Conservation (phyloP, 139 green algal genomes). For the Tetratostichococcus sp. region DNA sequence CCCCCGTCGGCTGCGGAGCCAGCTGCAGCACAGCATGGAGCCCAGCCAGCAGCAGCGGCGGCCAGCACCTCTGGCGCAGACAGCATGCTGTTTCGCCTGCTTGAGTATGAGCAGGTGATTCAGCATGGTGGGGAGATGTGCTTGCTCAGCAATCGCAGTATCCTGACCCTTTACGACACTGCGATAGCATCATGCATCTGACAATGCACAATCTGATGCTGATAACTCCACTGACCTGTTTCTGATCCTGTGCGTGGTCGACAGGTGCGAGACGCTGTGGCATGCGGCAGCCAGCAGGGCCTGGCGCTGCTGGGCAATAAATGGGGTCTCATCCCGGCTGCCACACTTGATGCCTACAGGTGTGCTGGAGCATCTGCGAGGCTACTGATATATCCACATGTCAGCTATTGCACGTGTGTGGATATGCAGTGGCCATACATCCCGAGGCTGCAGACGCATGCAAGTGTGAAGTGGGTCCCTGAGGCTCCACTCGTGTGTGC, state of each 20-base stretch:
- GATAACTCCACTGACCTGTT: too few relatives aligned
- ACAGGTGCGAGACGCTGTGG: not conserved
- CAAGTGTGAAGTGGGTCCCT: too few relatives aligned
- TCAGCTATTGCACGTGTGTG: too few relatives aligned
- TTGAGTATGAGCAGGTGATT: conserved; percentile 31
- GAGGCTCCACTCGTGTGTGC: too few relatives aligned
- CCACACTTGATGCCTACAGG: conserved; percentile 27
- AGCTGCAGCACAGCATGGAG: not conserved
- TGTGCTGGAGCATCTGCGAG: not conserved
- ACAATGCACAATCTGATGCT: too few relatives aligned
- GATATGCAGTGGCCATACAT: too few relatives aligned
- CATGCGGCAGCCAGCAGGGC: not conserved
- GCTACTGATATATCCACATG: not conserved
- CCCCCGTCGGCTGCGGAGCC: not conserved
- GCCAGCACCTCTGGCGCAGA: not conserved
- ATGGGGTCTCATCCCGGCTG: conserved; percentile 16
- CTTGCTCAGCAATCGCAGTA: not conserved
- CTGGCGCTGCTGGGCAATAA: conserved; percentile 15
- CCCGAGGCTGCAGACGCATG: too few relatives aligned
- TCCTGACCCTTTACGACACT: too few relatives aligned
- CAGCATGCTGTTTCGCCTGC: conserved; percentile 23
- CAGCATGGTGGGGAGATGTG: too few relatives aligned
- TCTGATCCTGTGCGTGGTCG: too few relatives aligned
- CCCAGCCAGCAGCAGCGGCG: not conserved
- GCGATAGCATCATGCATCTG: too few relatives aligned